phyloP scores from a whole-genome alignment of 2,329 filamentous ascomycete genomes.

The Penicillium sp. region DNA sequence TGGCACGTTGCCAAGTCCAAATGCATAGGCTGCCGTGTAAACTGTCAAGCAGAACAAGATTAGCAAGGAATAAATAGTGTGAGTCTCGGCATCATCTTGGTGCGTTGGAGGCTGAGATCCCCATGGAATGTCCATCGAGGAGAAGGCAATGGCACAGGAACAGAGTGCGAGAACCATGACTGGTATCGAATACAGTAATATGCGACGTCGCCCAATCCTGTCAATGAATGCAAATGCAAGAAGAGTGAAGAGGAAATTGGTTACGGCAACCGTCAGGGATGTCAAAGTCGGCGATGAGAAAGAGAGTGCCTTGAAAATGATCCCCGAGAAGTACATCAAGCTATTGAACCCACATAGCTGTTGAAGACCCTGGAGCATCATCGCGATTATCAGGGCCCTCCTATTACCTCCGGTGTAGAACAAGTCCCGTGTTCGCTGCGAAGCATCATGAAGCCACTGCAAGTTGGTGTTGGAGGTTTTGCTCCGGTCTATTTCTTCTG shows the following conservation, averaged over 20 bases:
- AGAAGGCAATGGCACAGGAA: slow-evolving; percentile 71
- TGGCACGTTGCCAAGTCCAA: slow-evolving; percentile 86
- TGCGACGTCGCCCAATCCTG: slow-evolving; percentile 72
- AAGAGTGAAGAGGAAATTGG: slow-evolving; percentile 80
- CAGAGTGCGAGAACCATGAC: slow-evolving; percentile 76
- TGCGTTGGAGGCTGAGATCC: slow-evolving; percentile 14
- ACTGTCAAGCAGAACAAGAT: slow-evolving; percentile 76
- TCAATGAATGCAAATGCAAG: slow-evolving; percentile 76
- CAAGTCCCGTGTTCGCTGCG: slow-evolving; percentile 31
- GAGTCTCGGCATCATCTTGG: slow-evolving; percentile 24
- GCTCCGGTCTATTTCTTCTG: slow-evolving; percentile 44
- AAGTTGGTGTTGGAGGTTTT: slow-evolving; percentile 16
- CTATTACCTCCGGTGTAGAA: slow-evolving; percentile 50
- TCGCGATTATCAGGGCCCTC: slow-evolving; percentile 79
- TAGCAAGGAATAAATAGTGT: slow-evolving; percentile 43
- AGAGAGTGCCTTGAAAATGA: slow-evolving; percentile 74
- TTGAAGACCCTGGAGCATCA: slow-evolving; percentile 81
- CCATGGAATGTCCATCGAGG: slow-evolving; percentile 55
- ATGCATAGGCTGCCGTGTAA: slow-evolving; percentile 82
- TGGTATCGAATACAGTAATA: slow-evolving; percentile 79
- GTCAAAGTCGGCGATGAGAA: slow-evolving; percentile 79
- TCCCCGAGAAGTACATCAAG: slow-evolving; percentile 88
- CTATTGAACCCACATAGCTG: slow-evolving; percentile 91
- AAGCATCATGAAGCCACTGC: slow-evolving; percentile 29
- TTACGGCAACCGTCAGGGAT: slow-evolving; percentile 75